Percentiles rank a stretch among this genome's conserved stretches.
These are phyloP conservation scores for Thelephora terrestris DNA, from an alignment of 1,284 basidiomycete genomes.

Conservation along the genomic window DNA sequence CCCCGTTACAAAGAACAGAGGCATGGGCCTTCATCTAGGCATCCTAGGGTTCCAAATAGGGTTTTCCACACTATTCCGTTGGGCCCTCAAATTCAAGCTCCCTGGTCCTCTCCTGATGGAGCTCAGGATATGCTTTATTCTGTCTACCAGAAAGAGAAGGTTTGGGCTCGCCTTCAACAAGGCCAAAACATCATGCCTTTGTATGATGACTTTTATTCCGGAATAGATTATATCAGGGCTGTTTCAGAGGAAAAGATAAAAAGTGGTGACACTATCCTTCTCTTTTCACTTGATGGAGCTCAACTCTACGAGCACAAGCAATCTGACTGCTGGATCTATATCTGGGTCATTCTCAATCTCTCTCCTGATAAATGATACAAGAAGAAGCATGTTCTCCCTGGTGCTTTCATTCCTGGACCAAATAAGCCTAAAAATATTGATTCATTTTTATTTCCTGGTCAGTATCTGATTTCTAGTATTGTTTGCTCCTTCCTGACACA, in stretches of 20 bases:
- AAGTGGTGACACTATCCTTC: slow-evolving; percentile 11
- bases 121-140: slow-evolving; percentile 13
- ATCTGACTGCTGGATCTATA: slow-evolving; percentile 20
- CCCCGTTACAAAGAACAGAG: slow-evolving; percentile 16
- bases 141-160: slow-evolving; percentile 1
- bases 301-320: slow-evolving; percentile 20
- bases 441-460: slow-evolving; percentile 13
- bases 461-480: no score
- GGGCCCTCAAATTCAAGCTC: slow-evolving; percentile 18
- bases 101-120: slow-evolving; percentile 6
- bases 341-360: slow-evolving; percentile 18
- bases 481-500: no score
- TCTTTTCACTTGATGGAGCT: slow-evolving; percentile 20
- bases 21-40: neutral
- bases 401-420: slow-evolving; percentile 19
- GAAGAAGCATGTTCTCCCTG: slow-evolving; percentile 15
- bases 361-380: slow-evolving; percentile 16
- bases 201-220: slow-evolving; percentile 10
- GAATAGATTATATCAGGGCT: slow-evolving; percentile 13
- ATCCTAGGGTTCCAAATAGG: slow-evolving; percentile 9
- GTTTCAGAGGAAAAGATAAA: slow-evolving; percentile 9
- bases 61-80: slow-evolving; percentile 17
- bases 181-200: slow-evolving; percentile 3
- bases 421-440: slow-evolving; percentile 19
- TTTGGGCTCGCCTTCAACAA: neutral